Base-by-base conservation (phyloP, 345 rosid genomes). In the Eucalyptus victrix region DNA sequence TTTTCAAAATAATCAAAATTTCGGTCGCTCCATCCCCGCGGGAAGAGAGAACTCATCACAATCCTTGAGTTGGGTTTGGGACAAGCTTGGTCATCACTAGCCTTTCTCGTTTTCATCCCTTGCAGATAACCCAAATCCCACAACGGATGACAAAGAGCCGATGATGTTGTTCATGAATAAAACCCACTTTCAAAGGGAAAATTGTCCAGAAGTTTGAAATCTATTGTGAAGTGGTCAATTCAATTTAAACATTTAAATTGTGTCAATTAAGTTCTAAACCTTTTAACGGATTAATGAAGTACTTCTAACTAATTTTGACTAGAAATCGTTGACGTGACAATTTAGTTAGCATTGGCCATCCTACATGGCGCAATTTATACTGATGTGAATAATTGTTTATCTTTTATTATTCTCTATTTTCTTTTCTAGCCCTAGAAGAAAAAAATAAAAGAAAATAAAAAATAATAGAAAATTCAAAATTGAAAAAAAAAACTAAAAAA, bases 291-390 rank as follows among this genome's bases (percentile, higher is more conserved):
- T 24, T 1, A 9, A 24, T 56, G 62, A 23, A 23, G 30, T 56
- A 11, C 5, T 56, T 56, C 30, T 56, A 56, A 56, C 1, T 24
- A 56, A 56, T 56, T 23, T 56, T 56, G 30, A 12, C 62, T 9
- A 9, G 3, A 24, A 56, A 56, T 56, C 1, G 1, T 26, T 56
- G 28, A 56, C 14, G 3, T 24, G 62, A 24, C 0, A 56, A 5
- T 56, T 24, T 10, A 56, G 62, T 10, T 56, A 56, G 30, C 12
- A 4, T 24, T 24, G 21, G 6, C 62, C 10, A 24, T 23, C 30
- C 6, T 56, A 24, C 30, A 56, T 23, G 62, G 28, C 6, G 3
- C 0, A 5, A 1, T 56, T 30, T 23, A 0, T 24, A 9, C 1
- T 23, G 13, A 56, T 24, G 8, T 5, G 3, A 56, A 56, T 4